These are phyloP conservation scores for Trypanosoma lewisi DNA, from an alignment of 208 protist genomes.

Conservation along the genomic window DNA sequence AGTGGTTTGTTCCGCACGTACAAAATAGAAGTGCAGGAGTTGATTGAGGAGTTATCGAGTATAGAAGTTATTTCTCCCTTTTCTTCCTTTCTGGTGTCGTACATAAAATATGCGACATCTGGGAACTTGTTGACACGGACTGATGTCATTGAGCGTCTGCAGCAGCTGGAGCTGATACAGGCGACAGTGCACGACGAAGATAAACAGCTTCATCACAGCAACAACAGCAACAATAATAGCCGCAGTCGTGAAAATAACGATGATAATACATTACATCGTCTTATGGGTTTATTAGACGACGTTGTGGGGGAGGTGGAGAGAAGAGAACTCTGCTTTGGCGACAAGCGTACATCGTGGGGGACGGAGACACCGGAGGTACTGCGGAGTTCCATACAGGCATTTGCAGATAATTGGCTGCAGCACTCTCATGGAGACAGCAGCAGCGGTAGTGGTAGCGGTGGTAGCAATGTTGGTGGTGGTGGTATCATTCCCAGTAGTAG, in stretches of 20 bases:
- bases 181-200: no score
- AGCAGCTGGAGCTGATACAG: conserved; percentile 57
- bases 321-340: conserved; percentile 39
- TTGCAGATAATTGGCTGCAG: conserved; percentile 39
- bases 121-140: conserved; percentile 61
- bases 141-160: conserved; percentile 63
- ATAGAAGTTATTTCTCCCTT: conserved; percentile 81
- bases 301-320: conserved; percentile 60
- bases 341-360: conserved; percentile 41
- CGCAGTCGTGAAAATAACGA: conserved; percentile 70
- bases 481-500: no score
- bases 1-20: conserved; percentile 77
- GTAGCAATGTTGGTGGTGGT: no score
- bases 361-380: conserved; percentile 60
- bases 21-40: conserved; percentile 63
- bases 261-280: conserved; percentile 42
- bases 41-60: conserved; percentile 51
- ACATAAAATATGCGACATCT: conserved; percentile 61
- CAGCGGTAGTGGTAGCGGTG: no score
- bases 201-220: no score
- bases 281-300: conserved; percentile 76
- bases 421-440: conserved; percentile 15
- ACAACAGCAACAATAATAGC: no score
- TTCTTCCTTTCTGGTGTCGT: conserved; percentile 65
- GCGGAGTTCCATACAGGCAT: conserved; percentile 42